phyloP scores from a whole-genome alignment of 768 basidiomycete genomes.

The Lyophyllum shimeji region DNA sequence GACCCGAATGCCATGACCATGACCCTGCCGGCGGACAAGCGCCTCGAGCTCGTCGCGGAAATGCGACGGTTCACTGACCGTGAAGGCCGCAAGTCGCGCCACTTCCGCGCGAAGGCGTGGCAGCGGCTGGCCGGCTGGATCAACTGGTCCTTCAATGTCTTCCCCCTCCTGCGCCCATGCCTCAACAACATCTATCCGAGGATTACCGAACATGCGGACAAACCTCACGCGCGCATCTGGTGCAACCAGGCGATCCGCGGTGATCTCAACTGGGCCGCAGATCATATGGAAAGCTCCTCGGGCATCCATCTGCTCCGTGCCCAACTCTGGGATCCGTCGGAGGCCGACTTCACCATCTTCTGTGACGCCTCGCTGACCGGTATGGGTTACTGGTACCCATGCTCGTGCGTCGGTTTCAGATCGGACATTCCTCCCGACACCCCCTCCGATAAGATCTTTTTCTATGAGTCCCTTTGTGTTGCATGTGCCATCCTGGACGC shows the following conservation, averaged over 20 bases:
- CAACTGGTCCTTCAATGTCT: slow-evolving; percentile 42
- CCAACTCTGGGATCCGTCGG: slow-evolving; percentile 9
- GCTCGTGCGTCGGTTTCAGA: slow-evolving; percentile 14
- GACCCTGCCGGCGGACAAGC: background rate
- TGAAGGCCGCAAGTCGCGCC: too few species aligned
- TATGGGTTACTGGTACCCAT: slow-evolving; percentile 24
- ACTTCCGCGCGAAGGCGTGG: slow-evolving; percentile 9
- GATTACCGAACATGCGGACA: background rate
- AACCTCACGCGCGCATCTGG: slow-evolving; percentile 15
- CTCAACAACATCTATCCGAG: slow-evolving; percentile 34
- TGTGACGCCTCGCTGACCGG: slow-evolving; percentile 23
- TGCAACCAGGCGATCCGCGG: slow-evolving; percentile 20
- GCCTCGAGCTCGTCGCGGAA: too few species aligned
- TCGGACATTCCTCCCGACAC: background rate
- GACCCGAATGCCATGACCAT: slow-evolving; percentile 31
- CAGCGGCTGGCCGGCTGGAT: slow-evolving; percentile 32
- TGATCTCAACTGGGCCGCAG: slow-evolving; percentile 30
- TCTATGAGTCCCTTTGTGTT: slow-evolving; percentile 23
- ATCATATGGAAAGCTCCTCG: slow-evolving; percentile 13
- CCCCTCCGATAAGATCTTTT: too few species aligned
- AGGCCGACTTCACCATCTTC: slow-evolving; percentile 16
- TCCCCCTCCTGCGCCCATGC: slow-evolving; percentile 31
- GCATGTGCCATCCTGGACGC: slow-evolving; percentile 4
- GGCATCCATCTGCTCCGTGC: slow-evolving; percentile 24
- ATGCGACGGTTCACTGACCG: too few species aligned